Evolutionary conservation across 768 basidiomycete species (phyloP), one percentile per base, ranked within the genome.

Genomic region (Aureoboletus auriporus): DNA sequence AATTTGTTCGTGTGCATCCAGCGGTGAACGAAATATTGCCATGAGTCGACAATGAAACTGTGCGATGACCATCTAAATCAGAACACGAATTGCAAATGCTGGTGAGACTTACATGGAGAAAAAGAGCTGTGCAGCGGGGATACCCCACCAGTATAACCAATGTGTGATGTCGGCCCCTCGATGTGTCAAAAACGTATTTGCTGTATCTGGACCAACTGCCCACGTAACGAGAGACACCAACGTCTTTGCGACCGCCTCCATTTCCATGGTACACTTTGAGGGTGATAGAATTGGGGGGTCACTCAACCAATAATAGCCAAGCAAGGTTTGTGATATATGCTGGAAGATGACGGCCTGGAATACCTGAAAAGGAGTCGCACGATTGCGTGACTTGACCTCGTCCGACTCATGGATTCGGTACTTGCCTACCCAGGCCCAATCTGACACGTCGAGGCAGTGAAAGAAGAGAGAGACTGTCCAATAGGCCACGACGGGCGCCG

Each of bases 11-110:
- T 70, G 71, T 98, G 96, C 85, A 96, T 90, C 38, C 73, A 69
- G 35, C 95, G 91, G 64, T 99, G 96, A n/a, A 92, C 74, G 71
- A 94, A 93, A 69, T 98, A 99, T 67, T 98, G 94, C 93, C 93
- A 97, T 28, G 93, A 93, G 71, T 99, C 96, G 57, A 98, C 84
- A 50, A 93, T 62, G 68, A 96, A 89, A 74, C 96, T 95, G 17
- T 23, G 35, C n/a, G n/a, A 16, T 2, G 8, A 35, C 12, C 14
- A 39, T 30, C 36, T 50, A 46, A 49, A 44, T 12, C n/a, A 5
- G 20, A 16, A 10, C 4, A 44, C 44, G 30, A 11, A 12, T 45
- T 33, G 35, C 12, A 37, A 17, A 9, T 26, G 17, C 11, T 26
- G 17, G 8, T 8, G 39, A 28, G 8, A 83, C 93, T 64, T 62